Base-by-base conservation (phyloP, 2,329 filamentous ascomycete genomes). In the Hymenoscyphus repandus region DNA sequence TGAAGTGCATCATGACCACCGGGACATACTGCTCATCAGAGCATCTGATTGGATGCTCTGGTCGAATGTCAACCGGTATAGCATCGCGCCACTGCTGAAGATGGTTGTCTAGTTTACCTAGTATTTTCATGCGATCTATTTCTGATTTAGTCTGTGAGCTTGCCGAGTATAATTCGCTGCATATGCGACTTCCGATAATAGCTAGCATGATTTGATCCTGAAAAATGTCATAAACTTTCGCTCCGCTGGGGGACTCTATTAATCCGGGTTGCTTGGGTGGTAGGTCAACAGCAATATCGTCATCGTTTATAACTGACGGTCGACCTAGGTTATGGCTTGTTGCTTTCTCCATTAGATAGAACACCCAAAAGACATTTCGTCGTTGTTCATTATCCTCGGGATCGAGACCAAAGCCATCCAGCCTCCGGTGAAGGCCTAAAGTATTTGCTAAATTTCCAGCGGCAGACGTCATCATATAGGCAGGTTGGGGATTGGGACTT, bases 321-420 rank as follows among this genome's bases (percentile, higher is more conserved):
- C 58, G 53, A 30, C 60, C 60, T 17, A 52, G 40, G 31, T 50
- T 51, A 42, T 50, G 47, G 33, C 47, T 56, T 30, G 55, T 49
- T 4, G 38, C 34, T 46, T 57, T 60, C 47, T 62, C 60, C 17
- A 59, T 33, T 13, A 61, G 34, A 38, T 54, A 54, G 40, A 56
- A 51, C 7, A 62, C 49, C 60, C 60, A 62, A 41, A 59, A 62
- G 38, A 62, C 56, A 45, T 62, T 62, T 13, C 54, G 47, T 43
- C 60, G 47, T 37, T 59, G 52, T 45, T 61, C 51, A 31, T 56
- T 52, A 17, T 58, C 54, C 18, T 49, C 48, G 9, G 48, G 42
- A 22, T 44, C 17, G 38, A 60, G 47, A 12, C 55, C 52, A 10
- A 52, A 55, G 17, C 52, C 51, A 44, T 53, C 49, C 7, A 57